Evolutionary conservation across 495 filamentous ascomycete species (phyloP), one percentile per base, ranked within the genome.

Genomic region (Wilcoxina mikolae): DNA sequence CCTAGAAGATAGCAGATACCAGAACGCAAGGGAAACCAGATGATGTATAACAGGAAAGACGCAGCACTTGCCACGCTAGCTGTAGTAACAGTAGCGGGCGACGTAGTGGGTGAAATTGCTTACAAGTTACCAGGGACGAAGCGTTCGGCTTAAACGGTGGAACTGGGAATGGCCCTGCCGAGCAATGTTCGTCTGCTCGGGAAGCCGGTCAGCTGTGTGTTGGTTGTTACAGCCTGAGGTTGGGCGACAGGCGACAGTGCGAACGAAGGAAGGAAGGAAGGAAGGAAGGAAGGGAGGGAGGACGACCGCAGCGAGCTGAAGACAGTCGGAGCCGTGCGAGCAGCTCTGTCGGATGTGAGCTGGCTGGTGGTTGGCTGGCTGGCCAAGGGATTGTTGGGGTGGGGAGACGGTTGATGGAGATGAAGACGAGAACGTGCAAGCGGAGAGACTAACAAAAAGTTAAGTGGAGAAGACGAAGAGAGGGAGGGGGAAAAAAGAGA

Each of bases 1-100:
- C n/a, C n/a, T n/a, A n/a, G n/a, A n/a, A n/a, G n/a, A n/a, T 29
- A 57, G n/a, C 45, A 61, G 61, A 55, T 49, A 54, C 56, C 51
- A 42, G 45, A 18, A 25, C 12, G 43, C 43, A 12, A 46, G 43
- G 23, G 24, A 25, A 18, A 46, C 12, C 43, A 20, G 43, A 46
- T 20, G 23, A 25, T 18, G 17, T 46, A 46, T 18, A 35, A 7
- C 7, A 35, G 31, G 31, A 35, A 35, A 35, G 31, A 15, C 31
- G 31, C 31, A 35, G 31, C 31, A 35, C 31, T 35, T 15, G 31
- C 31, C 15, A 5, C 31, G 15, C 31, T 15, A 35, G 31, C 31
- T 35, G 39, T 43, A 24, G 47, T 15, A 50, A n/a, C 20, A 50
- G 26, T 7, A 50, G 47, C 22, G 22, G 2, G 24, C 15, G 1